These are phyloP conservation scores for Secale cereale DNA, from an alignment of 176 grass and related monocot species.

Conservation along the genomic window DNA sequence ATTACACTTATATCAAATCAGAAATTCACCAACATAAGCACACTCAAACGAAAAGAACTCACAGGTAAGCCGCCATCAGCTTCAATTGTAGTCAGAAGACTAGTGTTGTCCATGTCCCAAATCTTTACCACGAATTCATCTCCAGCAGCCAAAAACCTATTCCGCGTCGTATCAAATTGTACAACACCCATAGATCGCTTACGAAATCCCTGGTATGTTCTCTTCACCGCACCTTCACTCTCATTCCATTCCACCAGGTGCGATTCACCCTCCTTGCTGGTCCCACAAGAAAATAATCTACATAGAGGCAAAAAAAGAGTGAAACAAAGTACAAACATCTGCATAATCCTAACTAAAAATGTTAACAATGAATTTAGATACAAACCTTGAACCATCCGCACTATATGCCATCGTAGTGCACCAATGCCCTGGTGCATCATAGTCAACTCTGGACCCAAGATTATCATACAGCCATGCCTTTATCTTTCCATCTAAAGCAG, in stretches of 20 bases:
- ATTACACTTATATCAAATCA: neutral
- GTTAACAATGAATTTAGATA: conserved; percentile 17
- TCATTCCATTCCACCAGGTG: conserved; percentile 99
- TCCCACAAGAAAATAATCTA: conserved; percentile 99
- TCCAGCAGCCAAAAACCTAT: conserved; percentile 89
- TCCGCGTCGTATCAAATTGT: conserved; percentile 95
- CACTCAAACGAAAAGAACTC: conserved; percentile 21
- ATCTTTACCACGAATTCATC: conserved; percentile 97
- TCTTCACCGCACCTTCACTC: conserved; percentile 94
- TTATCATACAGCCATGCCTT: conserved; percentile 99
- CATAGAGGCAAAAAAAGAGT: neutral
- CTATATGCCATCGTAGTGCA: conserved; percentile 99
- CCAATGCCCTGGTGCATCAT: conserved; percentile 98
- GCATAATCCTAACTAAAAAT: conserved; percentile 18
- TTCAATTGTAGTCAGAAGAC: conserved; percentile 90
- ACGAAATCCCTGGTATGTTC: conserved; percentile 94
- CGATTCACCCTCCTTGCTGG: conserved; percentile 99
- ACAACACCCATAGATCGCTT: conserved; percentile 91
- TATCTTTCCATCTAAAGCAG: conserved; percentile 98
- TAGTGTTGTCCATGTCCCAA: conserved; percentile 97
- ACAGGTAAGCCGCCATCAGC: conserved; percentile 89
- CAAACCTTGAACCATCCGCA: conserved; percentile 89
- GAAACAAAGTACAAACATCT: conserved; percentile 10
- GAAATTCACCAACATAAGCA: conserved; percentile 15
- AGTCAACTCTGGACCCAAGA: conserved; percentile 98